Base-by-base conservation (phyloP, 768 basidiomycete genomes). In the Russula ochroleuca region DNA sequence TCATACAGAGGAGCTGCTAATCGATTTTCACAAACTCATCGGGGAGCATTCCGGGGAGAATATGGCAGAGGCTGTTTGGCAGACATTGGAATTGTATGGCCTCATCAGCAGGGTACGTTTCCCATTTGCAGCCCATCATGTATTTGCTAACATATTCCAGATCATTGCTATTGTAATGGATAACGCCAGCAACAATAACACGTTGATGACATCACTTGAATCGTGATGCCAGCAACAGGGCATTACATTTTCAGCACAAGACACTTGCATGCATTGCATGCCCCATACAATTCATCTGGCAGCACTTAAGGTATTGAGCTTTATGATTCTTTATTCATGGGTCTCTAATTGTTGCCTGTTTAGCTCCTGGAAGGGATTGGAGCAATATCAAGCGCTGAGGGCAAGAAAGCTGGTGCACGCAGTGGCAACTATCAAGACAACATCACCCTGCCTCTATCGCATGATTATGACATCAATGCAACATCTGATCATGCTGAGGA, bases 141-240 rank as follows among this genome's bases (percentile, higher is more conserved):
- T n/a, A n/a, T n/a, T 47, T 4, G 13, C 45, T 23, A 5, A 31
- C 19, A 19, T 3, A 1, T 35, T 49, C 11, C 17, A 53, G 38
- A 28, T 55, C 1, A 25, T 55, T 25, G 38, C 37, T 17, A 6
- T 55, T 8, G 49, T n/a, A n/a, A n/a, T n/a, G n/a, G n/a, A n/a
- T n/a, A n/a, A n/a, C n/a, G n/a, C n/a, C n/a, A n/a, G n/a, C 49
- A 50, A 50, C 28, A 50, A 50, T 17, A 50, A 50, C 28, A 50
- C 7, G 15, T 6, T 50, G 3, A 50, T 50, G 28, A 31, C 28
- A 33, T 50, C 15, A 3, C 49, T 50, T 33, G 28, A 31, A 28
- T 19, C 9, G 11, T 8, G 28, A 33, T 33, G 17, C 28, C 17
- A 50, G 11, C 28, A 50, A 3, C n/a, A n/a, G n/a, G n/a, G n/a